A percentile compares a stretch with the other conserved stretches of the same genome.
phyloP scores from a whole-genome alignment of 495 filamentous ascomycete species.

The Physcia stellaris region DNA sequence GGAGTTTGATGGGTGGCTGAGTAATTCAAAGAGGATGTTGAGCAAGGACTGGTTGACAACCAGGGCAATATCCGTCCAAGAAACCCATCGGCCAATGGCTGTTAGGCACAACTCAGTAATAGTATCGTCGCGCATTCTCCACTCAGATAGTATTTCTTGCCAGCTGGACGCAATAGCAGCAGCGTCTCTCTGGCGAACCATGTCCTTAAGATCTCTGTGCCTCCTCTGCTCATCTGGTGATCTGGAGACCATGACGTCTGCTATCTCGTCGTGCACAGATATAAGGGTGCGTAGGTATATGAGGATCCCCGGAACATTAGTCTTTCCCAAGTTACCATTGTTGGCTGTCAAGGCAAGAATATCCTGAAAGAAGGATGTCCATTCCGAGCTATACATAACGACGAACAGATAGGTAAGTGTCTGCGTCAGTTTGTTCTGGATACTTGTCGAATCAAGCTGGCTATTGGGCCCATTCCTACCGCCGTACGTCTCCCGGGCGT shows the following conservation, averaged over 20 bases:
- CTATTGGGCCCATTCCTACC: slow-evolving; percentile 45
- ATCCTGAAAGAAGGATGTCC: slow-evolving; percentile 82
- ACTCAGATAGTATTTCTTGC: slow-evolving; percentile 78
- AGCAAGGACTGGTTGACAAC: slow-evolving; percentile 82
- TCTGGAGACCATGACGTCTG: slow-evolving; percentile 72
- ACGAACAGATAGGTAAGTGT: slow-evolving; percentile 87
- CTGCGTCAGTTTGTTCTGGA: slow-evolving; percentile 97
- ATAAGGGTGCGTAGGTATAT: slow-evolving; percentile 79
- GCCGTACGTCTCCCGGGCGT: slow-evolving; percentile 60
- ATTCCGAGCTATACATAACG: slow-evolving; percentile 65
- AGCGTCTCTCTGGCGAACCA: slow-evolving; percentile 72
- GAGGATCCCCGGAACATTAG: slow-evolving; percentile 63
- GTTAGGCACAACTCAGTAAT: slow-evolving; percentile 79
- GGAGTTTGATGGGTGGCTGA: slow-evolving; percentile 38
- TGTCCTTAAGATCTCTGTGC: slow-evolving; percentile 76
- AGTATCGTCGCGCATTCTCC: slow-evolving; percentile 55
- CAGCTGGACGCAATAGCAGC: slow-evolving; percentile 74
- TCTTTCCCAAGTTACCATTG: slow-evolving; percentile 35
- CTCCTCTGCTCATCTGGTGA: slow-evolving; percentile 60
- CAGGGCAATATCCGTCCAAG: slow-evolving; percentile 92
- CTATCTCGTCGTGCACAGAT: slow-evolving; percentile 94
- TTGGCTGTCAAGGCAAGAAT: slow-evolving; percentile 52
- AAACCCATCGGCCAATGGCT: slow-evolving; percentile 86
- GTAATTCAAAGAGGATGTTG: slow-evolving; percentile 65
- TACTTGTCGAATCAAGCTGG: slow-evolving; percentile 27